Percentiles rank a stretch among this genome's conserved stretches.
Conservation (phyloP, 192 early-diverging fungal genomes). For the Chytriomyces sp. region DNA sequence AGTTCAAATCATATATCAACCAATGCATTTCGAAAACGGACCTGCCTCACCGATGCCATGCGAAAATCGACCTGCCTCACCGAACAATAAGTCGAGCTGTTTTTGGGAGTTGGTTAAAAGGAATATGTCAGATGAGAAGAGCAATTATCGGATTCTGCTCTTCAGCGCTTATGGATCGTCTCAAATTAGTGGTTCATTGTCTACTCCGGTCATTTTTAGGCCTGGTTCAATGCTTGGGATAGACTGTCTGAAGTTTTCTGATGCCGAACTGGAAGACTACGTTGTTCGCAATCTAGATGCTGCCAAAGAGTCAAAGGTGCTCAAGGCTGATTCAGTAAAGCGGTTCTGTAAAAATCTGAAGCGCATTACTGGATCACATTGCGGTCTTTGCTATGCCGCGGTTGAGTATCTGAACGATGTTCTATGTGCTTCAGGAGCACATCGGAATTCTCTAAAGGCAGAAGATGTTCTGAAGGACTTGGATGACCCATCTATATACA, state of each 20-base stretch:
- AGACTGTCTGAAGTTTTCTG: neutral
- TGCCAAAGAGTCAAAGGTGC: neutral
- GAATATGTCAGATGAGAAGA: neutral
- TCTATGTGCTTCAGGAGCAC: neutral
- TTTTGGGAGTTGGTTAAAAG: neutral
- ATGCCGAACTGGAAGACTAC: neutral
- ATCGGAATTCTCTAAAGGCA: neutral
- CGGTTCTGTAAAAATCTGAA: neutral
- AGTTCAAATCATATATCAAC: neutral
- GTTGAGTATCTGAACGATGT: neutral
- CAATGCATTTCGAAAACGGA: no score
- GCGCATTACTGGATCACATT: conserved; percentile 2
- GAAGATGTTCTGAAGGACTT: neutral
- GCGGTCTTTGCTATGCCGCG: neutral
- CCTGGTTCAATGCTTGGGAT: neutral
- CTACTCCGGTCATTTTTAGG: neutral
- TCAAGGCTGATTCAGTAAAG: neutral
- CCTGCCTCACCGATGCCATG: no score
- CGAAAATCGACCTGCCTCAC: neutral
- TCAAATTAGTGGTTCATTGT: neutral
- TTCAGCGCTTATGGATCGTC: neutral
- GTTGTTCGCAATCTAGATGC: neutral
- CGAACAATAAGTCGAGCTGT: neutral
- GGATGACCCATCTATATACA: neutral
- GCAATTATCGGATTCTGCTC: neutral